phyloP scores from a whole-genome alignment of 2,329 filamentous ascomycete species.

The Didymosphaeria variabile region DNA sequence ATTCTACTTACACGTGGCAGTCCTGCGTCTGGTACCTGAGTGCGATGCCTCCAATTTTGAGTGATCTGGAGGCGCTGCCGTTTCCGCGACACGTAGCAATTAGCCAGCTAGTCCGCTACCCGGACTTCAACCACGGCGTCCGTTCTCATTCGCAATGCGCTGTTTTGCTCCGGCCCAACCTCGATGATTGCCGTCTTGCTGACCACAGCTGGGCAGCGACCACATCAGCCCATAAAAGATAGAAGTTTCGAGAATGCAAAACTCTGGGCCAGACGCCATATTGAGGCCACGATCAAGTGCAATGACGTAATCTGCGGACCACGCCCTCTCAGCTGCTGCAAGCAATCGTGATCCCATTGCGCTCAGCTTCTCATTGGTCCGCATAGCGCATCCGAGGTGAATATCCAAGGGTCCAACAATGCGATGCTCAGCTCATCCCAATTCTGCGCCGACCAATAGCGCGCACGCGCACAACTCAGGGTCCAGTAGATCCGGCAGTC shows the following conservation, averaged over 20 bases:
- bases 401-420: slow-evolving; percentile 14
- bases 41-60: not conserved
- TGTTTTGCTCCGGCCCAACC: not conserved
- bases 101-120: not conserved
- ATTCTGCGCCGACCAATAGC: not conserved
- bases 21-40: not conserved
- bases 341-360: slow-evolving; percentile 29
- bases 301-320: slow-evolving; percentile 16
- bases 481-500: slow-evolving; percentile 11
- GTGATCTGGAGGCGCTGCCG: not conserved
- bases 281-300: slow-evolving; percentile 11
- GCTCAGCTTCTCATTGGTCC: slow-evolving; percentile 16
- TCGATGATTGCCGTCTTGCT: not conserved
- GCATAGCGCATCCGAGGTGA: no score
- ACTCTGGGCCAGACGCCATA: slow-evolving; percentile 3
- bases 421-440: not conserved
- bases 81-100: not conserved
- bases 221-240: not conserved
- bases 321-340: slow-evolving; percentile 17
- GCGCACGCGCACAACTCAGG: slow-evolving; percentile 1
- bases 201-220: slow-evolving; percentile 2
- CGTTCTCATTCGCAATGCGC: not conserved
- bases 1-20: not conserved
- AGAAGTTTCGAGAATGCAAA: slow-evolving; percentile 15
- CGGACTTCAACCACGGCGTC: not conserved